Conservation (phyloP, 495 filamentous ascomycete genomes). For the Aspergillus ostianus region DNA sequence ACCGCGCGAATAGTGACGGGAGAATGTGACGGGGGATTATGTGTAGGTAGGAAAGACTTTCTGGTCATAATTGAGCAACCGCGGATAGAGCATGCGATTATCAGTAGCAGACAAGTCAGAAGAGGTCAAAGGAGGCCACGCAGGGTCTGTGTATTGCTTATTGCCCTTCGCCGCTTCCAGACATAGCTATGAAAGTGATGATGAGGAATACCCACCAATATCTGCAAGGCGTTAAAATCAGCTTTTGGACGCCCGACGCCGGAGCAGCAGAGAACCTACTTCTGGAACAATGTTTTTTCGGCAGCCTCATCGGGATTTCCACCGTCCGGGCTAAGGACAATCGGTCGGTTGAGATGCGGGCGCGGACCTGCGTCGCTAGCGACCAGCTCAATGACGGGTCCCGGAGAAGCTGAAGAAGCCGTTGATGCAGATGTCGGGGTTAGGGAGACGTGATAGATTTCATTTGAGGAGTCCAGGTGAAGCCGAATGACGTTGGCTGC, state of each 20-base stretch:
- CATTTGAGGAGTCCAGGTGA: constrained; percentile 33
- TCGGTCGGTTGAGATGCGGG: constrained; percentile 42
- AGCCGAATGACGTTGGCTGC: constrained; percentile 30
- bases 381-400: constrained; percentile 30
- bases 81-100: no score
- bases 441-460: constrained; percentile 40
- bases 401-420: constrained; percentile 7
- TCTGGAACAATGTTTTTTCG: constrained; percentile 49
- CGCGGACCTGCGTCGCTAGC: constrained; percentile 28
- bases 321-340: constrained; percentile 42
- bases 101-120: not conserved
- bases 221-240: constrained; percentile 19
- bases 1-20: not conserved
- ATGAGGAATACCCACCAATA: constrained; percentile 52
- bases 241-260: not conserved
- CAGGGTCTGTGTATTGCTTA: constrained; percentile 5
- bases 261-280: constrained; percentile 29
- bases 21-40: no score
- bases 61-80: not conserved
- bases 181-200: constrained; percentile 41
- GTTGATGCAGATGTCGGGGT: constrained; percentile 9
- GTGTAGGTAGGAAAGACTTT: no score
- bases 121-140: not conserved
- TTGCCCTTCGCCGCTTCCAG: constrained; percentile 38
- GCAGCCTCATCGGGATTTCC: constrained; percentile 31